Evolutionary conservation across 2,329 filamentous ascomycete genomes (phyloP), one percentile per base, ranked within the genome.

Genomic region (Neurospora sp.): DNA sequence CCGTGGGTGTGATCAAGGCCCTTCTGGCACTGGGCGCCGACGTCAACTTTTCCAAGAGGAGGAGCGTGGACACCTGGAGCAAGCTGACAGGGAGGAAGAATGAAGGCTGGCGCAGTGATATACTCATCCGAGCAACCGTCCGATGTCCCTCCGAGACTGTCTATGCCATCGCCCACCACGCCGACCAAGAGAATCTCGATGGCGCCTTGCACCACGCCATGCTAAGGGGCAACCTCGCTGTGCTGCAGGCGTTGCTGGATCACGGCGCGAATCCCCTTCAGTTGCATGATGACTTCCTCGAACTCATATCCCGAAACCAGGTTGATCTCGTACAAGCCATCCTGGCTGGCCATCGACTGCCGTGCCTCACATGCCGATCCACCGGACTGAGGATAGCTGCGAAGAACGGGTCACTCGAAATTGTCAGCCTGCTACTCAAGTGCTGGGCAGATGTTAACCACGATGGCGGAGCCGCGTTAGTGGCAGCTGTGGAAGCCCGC

Each of bases 141-240:
- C 71, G 71, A 15, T 76, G 73, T 38, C 72, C 72, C 10, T 69
- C 75, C 39, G 73, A 75, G 23, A 74, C 73, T 5, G 75, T 77
- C 38, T 69, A 73, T 17, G 68, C 69, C 0, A 69, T 77, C 15
- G 75, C 75, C 17, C 69, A 69, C 37, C 71, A 71, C n/a, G 75
- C 76, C 67, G 76, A 77, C 72, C 75, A 77, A 40, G 70, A 71
- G 33, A 76, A 75, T 43, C 73, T 77, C 36, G 75, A 77, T 67
- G 69, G 72, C 36, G 76, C 73, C 3, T 71, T 77, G 17, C 76
- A 73, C 40, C 69, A 74, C 23, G 76, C 75, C 6, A 74, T 77
- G 12, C 69, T 70, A 23, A 67, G 75, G 38, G 72, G 72, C 5
- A 72, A 76, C 52, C 67, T 75, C 36, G 71, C 72, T 12, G 73